Evolutionary conservation across 495 filamentous ascomycete genomes (phyloP).

Genomic region (Penicillium argentinense): DNA sequence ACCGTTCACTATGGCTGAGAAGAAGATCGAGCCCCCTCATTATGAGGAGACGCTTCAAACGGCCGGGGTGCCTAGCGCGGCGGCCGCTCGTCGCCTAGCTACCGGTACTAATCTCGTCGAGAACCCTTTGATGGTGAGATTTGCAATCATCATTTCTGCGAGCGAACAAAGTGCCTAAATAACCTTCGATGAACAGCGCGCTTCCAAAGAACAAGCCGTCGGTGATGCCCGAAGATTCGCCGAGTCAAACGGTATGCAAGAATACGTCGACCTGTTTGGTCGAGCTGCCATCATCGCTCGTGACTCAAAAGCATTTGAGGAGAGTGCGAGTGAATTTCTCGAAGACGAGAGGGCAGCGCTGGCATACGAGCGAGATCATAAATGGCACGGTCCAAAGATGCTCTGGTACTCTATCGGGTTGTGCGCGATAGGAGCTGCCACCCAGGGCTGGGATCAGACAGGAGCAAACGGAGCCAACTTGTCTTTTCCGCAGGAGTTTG

Average conservation of each 20-base stretch:
- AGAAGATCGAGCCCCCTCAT: neutral
- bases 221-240: constrained; percentile 40
- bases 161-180: too few relatives aligned
- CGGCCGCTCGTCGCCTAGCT: constrained; percentile 1
- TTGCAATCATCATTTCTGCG: neutral
- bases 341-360: constrained; percentile 25
- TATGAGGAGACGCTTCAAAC: too few relatives aligned
- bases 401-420: constrained; percentile 37
- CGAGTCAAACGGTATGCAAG: constrained; percentile 36
- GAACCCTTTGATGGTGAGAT: constrained; percentile 44
- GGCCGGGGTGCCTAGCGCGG: too few relatives aligned
- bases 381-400: constrained; percentile 35
- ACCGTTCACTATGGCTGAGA: constrained; percentile 1
- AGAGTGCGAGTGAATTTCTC: constrained; percentile 17
- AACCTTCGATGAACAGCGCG: constrained; percentile 33
- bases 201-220: constrained; percentile 30
- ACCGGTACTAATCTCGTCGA: constrained; percentile 40
- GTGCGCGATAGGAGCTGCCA: constrained; percentile 37
- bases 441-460: constrained; percentile 64
- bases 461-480: constrained; percentile 68
- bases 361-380: constrained; percentile 30
- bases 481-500: constrained; percentile 54
- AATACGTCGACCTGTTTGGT: constrained; percentile 43
- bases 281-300: constrained; percentile 40
- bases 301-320: constrained; percentile 17